These are phyloP conservation scores for Styphnolobium japonicum DNA, from an alignment of 306 rosid genomes.

Conservation along the genomic window DNA sequence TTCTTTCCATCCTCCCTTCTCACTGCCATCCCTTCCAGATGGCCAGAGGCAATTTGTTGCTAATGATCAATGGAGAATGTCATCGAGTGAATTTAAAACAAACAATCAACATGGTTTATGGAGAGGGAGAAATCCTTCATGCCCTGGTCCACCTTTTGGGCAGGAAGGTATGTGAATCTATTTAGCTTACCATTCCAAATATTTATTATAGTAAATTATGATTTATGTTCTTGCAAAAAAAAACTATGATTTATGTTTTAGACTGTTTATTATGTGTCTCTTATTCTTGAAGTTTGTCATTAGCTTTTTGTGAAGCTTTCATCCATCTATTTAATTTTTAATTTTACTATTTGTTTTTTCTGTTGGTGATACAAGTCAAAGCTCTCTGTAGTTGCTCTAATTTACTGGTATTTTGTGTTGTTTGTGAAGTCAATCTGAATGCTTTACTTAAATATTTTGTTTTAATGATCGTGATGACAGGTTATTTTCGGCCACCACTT, in stretches of 20 bases:
- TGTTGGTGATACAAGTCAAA: background rate
- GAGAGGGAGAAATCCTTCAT: constrained; percentile 63
- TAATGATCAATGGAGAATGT: constrained; percentile 72
- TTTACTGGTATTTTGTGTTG: background rate
- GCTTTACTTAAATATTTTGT: background rate
- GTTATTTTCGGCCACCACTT: constrained; percentile 57
- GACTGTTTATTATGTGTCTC: background rate
- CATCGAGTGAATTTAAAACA: constrained; percentile 54
- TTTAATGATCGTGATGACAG: constrained; percentile 39
- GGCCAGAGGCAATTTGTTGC: constrained; percentile 57
- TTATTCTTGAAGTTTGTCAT: background rate
- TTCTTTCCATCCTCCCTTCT: constrained; percentile 52
- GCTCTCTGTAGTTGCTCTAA: background rate
- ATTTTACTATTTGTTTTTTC: background rate
- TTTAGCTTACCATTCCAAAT: background rate
- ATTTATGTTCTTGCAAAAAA: no score
- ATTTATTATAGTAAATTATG: background rate
- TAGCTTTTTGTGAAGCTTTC: background rate
- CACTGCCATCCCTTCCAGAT: constrained; percentile 63
- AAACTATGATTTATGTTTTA: background rate
- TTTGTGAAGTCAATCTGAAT: background rate
- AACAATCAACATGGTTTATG: constrained; percentile 62
- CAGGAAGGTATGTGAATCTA: constrained; percentile 61
- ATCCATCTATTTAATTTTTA: background rate
- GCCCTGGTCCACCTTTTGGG: constrained; percentile 57